Conservation (phyloP, 2,329 filamentous ascomycete species). For the Pseudodiploospora longispora region DNA sequence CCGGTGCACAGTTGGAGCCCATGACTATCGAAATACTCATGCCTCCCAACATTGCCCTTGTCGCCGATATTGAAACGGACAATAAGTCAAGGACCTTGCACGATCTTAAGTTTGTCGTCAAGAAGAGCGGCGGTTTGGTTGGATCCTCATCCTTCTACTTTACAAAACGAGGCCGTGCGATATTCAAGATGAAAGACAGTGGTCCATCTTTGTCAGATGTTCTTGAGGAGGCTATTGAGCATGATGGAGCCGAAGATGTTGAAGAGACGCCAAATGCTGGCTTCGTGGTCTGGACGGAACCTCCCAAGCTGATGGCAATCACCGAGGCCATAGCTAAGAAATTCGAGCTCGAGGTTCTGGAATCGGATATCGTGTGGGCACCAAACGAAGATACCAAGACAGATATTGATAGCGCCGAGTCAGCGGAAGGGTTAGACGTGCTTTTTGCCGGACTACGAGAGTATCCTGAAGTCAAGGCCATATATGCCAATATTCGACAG, state of each 20-base stretch:
- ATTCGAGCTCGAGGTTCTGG: conserved; percentile 59
- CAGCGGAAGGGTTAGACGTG: conserved; percentile 47
- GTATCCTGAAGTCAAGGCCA: conserved; percentile 63
- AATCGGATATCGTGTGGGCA: conserved; percentile 76
- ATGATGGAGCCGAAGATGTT: conserved; percentile 67
- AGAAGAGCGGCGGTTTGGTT: conserved; percentile 59
- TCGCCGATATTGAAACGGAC: conserved; percentile 82
- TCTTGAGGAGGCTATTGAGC: conserved; percentile 73
- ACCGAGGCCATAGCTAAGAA: conserved; percentile 47
- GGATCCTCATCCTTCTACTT: conserved; percentile 81
- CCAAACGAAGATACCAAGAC: conserved; percentile 73
- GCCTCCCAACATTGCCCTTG: conserved; percentile 65
- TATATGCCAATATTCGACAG: conserved; percentile 63
- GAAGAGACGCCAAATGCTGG: conserved; percentile 59
- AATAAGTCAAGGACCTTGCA: conserved; percentile 65
- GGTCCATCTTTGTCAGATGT: conserved; percentile 59
- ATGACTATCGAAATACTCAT: conserved; percentile 75
- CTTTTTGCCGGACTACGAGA: conserved; percentile 57
- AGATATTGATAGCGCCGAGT: conserved; percentile 48
- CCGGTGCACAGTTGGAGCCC: conserved; percentile 67
- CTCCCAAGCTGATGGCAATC: conserved; percentile 23
- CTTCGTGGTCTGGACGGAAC: conserved; percentile 50
- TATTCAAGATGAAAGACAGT: conserved; percentile 50
- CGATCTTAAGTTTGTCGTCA: conserved; percentile 64
- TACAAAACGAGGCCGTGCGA: conserved; percentile 65